Evolutionary conservation across 108 stramenopile species (phyloP), one percentile per base, ranked within the genome.

Genomic region (Pseudonitzschia delicatissima): DNA sequence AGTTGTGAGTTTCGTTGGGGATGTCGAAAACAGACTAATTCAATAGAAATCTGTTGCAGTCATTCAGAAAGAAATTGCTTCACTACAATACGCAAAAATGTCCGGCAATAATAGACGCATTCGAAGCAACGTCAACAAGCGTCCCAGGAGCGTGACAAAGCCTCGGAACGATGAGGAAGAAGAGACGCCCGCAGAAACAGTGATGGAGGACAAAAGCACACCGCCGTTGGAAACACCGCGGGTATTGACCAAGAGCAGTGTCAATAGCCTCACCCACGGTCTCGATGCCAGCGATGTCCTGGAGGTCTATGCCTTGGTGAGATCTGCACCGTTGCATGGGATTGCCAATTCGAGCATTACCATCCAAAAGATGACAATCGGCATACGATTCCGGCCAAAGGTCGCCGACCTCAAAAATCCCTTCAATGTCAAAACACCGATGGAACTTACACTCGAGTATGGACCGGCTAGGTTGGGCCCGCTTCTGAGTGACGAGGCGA

Each of bases 251-350:
- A 45, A 64, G 3, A 64, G 37, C 34, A 26, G 65, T 9, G 65
- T 88, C 26, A 82, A 82, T 12, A 58, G 73, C 3, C 59, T 90
- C n/a, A 82, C 84, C 52, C 55, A 70, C 12, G 76, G 77, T 68
- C 74, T 94, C 69, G 92, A 90, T 67, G 92, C 92, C 15, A 76
- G 86, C 25, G 89, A 91, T 74, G 83, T 89, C 5, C 62, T 94
- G 32, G 92, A 94, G 68, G 82, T 80, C 66, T 94, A 94, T 70
- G 62, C 82, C 2, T 64, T 94, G 15, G 80, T 81, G 0, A 70
- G 92, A 44, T 69, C 67, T 66, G 84, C 87, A 47, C 70, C 62
- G 12, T 59, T 85, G 15, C 77, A 80, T 61, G 78, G 75, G 44
- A 49, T 85, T 62, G 76, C 77, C 51, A 55, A 79, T 48, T 39